Conservation (phyloP, 306 rosid species). For the Cucumis melo region DNA sequence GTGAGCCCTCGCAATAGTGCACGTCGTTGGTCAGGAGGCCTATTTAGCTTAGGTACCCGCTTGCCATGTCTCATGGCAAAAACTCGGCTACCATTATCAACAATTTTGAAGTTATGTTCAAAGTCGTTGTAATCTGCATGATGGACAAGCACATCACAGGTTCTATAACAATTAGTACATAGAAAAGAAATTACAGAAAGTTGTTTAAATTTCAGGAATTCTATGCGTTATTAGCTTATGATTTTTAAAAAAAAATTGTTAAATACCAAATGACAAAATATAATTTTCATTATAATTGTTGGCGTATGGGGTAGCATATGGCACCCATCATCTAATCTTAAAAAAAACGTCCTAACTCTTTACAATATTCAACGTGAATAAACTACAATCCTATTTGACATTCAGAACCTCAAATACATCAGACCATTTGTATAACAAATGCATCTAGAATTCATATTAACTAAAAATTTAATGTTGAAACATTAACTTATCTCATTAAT, state of each 20-base stretch:
- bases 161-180: constrained; percentile 3
- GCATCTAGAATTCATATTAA: neutral
- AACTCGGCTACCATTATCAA: constrained; percentile 56
- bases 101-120: constrained; percentile 30
- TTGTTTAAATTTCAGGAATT: neutral
- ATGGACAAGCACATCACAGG: constrained; percentile 2
- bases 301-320: neutral
- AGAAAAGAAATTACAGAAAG: neutral
- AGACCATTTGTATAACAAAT: neutral
- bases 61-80: constrained; percentile 92
- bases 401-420: neutral
- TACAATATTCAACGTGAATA: neutral
- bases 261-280: neutral
- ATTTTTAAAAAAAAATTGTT: neutral
- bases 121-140: constrained; percentile 39
- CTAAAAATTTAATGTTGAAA: neutral
- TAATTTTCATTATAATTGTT: neutral
- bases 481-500: neutral
- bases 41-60: constrained; percentile 78
- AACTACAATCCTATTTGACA: neutral
- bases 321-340: neutral
- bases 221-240: neutral
- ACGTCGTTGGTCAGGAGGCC: constrained; percentile 90
- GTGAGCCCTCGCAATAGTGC: constrained; percentile 89
- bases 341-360: neutral